Percentiles rank a stretch among this genome's conserved stretches.
Evolutionary conservation across 2,329 filamentous ascomycete species (phyloP).

Genomic region (Coniella vitis): DNA sequence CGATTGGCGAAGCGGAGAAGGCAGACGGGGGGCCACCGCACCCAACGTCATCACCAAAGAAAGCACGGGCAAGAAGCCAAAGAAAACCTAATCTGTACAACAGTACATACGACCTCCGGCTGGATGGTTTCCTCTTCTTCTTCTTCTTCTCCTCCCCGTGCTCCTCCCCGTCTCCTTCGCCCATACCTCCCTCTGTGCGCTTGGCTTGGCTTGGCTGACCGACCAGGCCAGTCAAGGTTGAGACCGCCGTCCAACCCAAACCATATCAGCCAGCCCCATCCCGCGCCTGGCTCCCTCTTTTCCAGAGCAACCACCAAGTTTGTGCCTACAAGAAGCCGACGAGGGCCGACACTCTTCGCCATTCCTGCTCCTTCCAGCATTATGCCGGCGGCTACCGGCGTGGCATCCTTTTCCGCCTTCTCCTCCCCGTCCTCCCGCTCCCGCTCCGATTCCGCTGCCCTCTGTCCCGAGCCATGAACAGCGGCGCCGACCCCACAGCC

Average conservation of each 20-base stretch:
- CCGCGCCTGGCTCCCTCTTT: background rate
- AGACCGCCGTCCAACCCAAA: background rate
- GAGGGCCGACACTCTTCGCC: background rate
- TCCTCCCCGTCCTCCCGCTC: background rate
- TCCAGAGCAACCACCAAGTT: background rate
- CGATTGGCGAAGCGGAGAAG: background rate
- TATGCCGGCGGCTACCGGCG: conserved; percentile 15
- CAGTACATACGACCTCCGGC: no score
- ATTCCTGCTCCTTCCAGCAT: conserved; percentile 1
- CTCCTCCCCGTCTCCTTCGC: no score
- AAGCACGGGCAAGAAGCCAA: background rate
- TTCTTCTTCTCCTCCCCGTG: no score
- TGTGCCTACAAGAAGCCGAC: background rate
- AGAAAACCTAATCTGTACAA: background rate
- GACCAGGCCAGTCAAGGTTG: no score
- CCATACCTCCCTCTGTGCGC: no score
- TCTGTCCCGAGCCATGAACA: conserved; percentile 15
- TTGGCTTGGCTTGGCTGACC: no score
- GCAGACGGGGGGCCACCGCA: background rate
- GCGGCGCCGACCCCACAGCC: conserved; percentile 1
- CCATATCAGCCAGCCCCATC: background rate
- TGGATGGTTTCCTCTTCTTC: no score
- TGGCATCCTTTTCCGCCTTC: conserved; percentile 4
- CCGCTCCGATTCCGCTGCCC: background rate
- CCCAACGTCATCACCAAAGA: background rate